Conservation (phyloP, 2,329 filamentous ascomycete genomes). For the Phoma sp. region DNA sequence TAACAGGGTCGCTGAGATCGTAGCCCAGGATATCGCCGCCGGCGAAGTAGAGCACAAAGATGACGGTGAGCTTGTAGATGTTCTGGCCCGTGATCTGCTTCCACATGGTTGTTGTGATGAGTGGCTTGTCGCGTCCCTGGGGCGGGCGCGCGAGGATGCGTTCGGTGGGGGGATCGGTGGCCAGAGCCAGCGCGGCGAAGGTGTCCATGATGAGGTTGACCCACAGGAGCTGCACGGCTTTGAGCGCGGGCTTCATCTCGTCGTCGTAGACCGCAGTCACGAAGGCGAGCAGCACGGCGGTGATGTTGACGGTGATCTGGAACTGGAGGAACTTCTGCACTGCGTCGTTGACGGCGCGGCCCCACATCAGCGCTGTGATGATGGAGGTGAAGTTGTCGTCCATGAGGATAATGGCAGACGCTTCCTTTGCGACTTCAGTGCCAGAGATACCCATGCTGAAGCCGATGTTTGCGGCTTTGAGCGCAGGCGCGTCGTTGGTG, state of each 20-base stretch:
- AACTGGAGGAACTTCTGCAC: slow-evolving; percentile 98
- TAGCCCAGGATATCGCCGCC: slow-evolving; percentile 63
- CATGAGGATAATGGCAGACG: slow-evolving; percentile 94
- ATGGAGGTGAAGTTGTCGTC: slow-evolving; percentile 99
- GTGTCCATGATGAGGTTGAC: slow-evolving; percentile 97
- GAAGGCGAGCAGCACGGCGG: slow-evolving; percentile 97
- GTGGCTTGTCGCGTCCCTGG: slow-evolving; percentile 83
- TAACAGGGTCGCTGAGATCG: slow-evolving; percentile 44
- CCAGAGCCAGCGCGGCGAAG: slow-evolving; percentile 90
- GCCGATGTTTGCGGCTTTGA: slow-evolving; percentile 98
- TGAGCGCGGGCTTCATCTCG: slow-evolving; percentile 88
- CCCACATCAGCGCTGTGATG: slow-evolving; percentile 91
- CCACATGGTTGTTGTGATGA: slow-evolving; percentile 70
- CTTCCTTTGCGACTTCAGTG: slow-evolving; percentile 93
- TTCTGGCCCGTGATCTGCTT: slow-evolving; percentile 70
- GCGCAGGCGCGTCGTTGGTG: slow-evolving; percentile 93
- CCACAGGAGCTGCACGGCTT: slow-evolving; percentile 95
- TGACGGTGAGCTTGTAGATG: slow-evolving; percentile 65
- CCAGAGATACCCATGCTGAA: slow-evolving; percentile 92
- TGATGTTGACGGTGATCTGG: slow-evolving; percentile 97
- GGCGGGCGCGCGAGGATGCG: slow-evolving; percentile 92
- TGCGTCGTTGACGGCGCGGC: slow-evolving; percentile 96
- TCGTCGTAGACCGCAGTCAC: slow-evolving; percentile 85
- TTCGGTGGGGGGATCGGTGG: slow-evolving; percentile 94
- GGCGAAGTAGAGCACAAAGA: slow-evolving; percentile 66